Base-by-base conservation (phyloP, 805 yeast species). In the Kuraishia borneana region DNA sequence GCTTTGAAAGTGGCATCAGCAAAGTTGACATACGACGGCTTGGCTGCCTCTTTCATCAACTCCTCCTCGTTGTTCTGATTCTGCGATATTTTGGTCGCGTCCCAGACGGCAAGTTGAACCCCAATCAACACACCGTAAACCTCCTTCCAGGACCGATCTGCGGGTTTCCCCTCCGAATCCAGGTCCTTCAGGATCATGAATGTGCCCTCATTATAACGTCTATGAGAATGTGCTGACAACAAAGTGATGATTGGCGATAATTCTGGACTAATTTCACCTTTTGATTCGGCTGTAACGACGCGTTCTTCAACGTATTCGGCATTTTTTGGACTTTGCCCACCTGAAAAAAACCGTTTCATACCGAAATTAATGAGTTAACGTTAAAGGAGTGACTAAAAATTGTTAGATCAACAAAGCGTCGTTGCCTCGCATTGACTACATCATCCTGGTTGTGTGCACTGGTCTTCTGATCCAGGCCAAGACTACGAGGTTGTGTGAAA, bases 81-180 rank as follows among this genome's bases (percentile, higher is more conserved):
- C 26, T 44, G 45, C 10, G 78, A 73, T 37, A 83, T 51, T 37
- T 67, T 67, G 27, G 73, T 75, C 3, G 85, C 84, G 51, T 87
- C 87, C 96, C 97, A 92, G 41, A 84, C 72, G 0, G 96, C 94
- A 40, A 92, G 61, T 47, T 89, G 95, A 38, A 84, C 83, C 16
- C 98, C 98, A 3, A 84, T 75, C 28, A 92, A 62, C 12, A 83
- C 84, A 30, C 95, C 97, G 53, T 83, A 92, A 18, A 88, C 95
- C 58, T 92, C 96, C 36, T 70, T 67, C 98, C 98, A 92, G 46
- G 70, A 68, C 31, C 96, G 65, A 33, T 79, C 83, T 0, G 80
- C 76, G 0, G 95, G 88, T 36, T 77, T 70, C 6, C 98, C 98
- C 44, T 89, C 95, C 18, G 83, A 73, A 48, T 77, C 76, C 44